Evolutionary conservation across 805 yeast species (phyloP).

Genomic region (Yamadazyma kitorensis): DNA sequence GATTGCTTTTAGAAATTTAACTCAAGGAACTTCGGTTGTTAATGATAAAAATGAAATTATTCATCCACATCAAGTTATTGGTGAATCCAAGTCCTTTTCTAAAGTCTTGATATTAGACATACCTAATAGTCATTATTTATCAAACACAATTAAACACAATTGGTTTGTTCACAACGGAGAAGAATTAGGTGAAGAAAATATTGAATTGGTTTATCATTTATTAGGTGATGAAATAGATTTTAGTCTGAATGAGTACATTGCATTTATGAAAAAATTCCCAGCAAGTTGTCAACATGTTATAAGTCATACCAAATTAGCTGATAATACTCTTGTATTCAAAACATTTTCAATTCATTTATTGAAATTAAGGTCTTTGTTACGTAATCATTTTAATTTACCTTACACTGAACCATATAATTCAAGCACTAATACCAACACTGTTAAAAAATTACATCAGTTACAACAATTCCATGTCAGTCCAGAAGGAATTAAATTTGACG

Average conservation of each 20-base stretch:
- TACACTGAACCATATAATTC: constrained; percentile 20
- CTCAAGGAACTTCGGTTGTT: constrained; percentile 57
- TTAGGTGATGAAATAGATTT: constrained; percentile 61
- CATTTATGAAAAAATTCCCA: constrained; percentile 57
- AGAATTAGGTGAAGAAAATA: constrained; percentile 31
- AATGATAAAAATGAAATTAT: constrained; percentile 59
- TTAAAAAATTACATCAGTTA: constrained; percentile 26
- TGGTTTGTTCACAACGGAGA: constrained; percentile 31
- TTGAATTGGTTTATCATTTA: constrained; percentile 69
- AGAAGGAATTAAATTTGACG: constrained; percentile 20
- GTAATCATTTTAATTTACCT: constrained; percentile 43
- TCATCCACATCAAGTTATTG: constrained; percentile 70
- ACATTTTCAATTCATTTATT: constrained; percentile 53
- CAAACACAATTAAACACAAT: constrained; percentile 22
- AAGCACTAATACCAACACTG: neutral
- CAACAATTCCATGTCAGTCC: constrained; percentile 28
- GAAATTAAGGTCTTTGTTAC: constrained; percentile 55
- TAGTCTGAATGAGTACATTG: constrained; percentile 37
- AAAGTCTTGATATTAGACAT: constrained; percentile 71
- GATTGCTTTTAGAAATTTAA: constrained; percentile 51
- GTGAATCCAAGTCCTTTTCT: constrained; percentile 53
- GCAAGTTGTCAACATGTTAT: constrained; percentile 55
- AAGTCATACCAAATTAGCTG: constrained; percentile 66
- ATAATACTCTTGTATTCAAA: constrained; percentile 58
- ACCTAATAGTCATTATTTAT: constrained; percentile 50